phyloP scores from a whole-genome alignment of 306 rosid genomes.

The Cucumis melo region DNA sequence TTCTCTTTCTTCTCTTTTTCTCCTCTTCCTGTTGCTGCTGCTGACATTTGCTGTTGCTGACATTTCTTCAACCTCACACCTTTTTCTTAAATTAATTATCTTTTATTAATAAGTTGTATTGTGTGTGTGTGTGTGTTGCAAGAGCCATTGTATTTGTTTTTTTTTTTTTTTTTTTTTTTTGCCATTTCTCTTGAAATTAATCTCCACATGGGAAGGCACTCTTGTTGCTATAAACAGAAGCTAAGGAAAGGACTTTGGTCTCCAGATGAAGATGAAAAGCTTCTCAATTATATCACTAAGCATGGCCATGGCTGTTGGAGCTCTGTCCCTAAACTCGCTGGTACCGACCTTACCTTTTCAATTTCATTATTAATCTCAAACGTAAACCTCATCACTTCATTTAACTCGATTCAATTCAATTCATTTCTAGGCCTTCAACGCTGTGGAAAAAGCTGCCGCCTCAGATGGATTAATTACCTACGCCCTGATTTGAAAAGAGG shows the following conservation, averaged over 20 bases:
- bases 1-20: neutral
- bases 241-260: slow-evolving; percentile 49
- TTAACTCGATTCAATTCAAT: no score
- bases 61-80: neutral
- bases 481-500: slow-evolving; percentile 45
- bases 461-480: slow-evolving; percentile 45
- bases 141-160: neutral
- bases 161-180: neutral
- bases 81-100: no score
- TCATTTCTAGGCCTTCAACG: slow-evolving; percentile 27
- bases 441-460: slow-evolving; percentile 46
- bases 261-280: slow-evolving; percentile 51
- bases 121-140: no score
- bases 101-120: no score
- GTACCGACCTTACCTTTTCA: neutral
- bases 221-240: slow-evolving; percentile 41
- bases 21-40: neutral
- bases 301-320: slow-evolving; percentile 48
- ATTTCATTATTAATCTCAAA: neutral
- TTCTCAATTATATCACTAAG: slow-evolving; percentile 23
- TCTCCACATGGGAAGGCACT: slow-evolving; percentile 15
- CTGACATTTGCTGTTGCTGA: slow-evolving; percentile 5
- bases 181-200: no score
- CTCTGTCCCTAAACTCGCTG: slow-evolving; percentile 44
- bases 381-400: no score